phyloP scores from a whole-genome alignment of 140 eudicot genomes.

The Flaveria floridana region DNA sequence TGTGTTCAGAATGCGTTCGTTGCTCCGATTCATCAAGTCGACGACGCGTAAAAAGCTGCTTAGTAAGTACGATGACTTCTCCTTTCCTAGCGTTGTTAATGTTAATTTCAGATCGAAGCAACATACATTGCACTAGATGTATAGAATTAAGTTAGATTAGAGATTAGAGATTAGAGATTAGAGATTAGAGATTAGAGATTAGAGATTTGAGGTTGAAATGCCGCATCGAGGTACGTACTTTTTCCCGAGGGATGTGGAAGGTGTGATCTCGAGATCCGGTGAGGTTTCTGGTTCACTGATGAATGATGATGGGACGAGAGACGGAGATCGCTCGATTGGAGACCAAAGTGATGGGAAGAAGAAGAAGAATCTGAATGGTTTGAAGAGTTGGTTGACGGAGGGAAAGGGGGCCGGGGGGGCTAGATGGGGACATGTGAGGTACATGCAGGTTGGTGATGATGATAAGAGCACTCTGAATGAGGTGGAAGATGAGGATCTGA shows the following conservation, averaged over 20 bases:
- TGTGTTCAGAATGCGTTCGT: constrained; percentile 35
- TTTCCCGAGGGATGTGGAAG: constrained; percentile 69
- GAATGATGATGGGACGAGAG: constrained; percentile 10
- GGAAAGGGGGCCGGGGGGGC: constrained; percentile 25
- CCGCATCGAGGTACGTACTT: constrained; percentile 85
- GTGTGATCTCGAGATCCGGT: constrained; percentile 29
- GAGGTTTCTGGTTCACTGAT: constrained; percentile 23
- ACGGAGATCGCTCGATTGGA: not conserved
- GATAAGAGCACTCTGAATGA: not conserved
- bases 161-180: not conserved
- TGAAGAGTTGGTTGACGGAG: constrained; percentile 67
- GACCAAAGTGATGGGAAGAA: constrained; percentile 5
- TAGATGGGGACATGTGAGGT: constrained; percentile 45
- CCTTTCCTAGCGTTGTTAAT: constrained; percentile 35
- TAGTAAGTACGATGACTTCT: constrained; percentile 33
- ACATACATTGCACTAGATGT: not conserved
- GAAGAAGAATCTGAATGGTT: constrained; percentile 54
- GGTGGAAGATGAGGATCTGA: constrained; percentile 17
- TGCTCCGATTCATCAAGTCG: constrained; percentile 38
- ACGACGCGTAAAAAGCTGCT: constrained; percentile 37
- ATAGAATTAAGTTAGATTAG: constrained; percentile 21
- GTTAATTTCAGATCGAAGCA: constrained; percentile 22
- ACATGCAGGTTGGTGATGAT: constrained; percentile 19
- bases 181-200: not conserved
- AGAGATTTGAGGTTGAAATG: constrained; percentile 39